Evolutionary conservation across 176 grass and related monocot species (phyloP).

Genomic region (Pontederia paniculata): DNA sequence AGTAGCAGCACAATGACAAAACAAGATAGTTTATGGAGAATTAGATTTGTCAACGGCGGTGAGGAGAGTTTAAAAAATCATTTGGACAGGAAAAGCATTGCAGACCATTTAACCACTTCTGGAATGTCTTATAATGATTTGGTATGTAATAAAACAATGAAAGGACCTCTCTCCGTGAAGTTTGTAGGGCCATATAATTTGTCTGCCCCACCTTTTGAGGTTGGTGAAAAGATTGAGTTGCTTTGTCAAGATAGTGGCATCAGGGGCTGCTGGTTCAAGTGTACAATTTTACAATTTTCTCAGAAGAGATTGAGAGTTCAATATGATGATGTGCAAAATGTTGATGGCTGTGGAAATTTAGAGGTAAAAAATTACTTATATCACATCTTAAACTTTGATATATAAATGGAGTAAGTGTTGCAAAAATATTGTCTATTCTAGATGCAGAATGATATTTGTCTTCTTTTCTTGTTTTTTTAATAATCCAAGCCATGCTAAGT

Average conservation of each 20-base stretch:
- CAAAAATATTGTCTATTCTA: no score
- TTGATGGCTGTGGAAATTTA: constrained; percentile 63
- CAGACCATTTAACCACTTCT: constrained; percentile 28
- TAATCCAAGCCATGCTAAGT: no score
- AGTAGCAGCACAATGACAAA: constrained; percentile 11
- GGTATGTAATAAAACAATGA: constrained; percentile 19
- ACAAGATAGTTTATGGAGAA: constrained; percentile 28
- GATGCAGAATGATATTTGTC: no score
- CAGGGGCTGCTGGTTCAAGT: constrained; percentile 98
- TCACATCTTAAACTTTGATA: no score
- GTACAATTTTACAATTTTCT: constrained; percentile 65
- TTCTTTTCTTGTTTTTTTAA: no score
- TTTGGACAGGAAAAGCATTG: constrained; percentile 39
- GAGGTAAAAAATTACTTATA: constrained; percentile 35
- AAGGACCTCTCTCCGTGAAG: constrained; percentile 34
- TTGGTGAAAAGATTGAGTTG: constrained; percentile 75
- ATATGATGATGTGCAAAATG: constrained; percentile 84
- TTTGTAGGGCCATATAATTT: constrained; percentile 43
- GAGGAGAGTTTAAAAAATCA: constrained; percentile 44
- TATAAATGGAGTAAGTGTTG: no score
- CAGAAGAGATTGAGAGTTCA: constrained; percentile 75
- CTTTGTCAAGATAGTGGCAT: constrained; percentile 94
- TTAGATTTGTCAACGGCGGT: constrained; percentile 35
- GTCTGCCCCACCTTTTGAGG: constrained; percentile 33
- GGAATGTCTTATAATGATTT: constrained; percentile 41